Percentiles rank a stretch among this genome's conserved stretches.
Conservation (phyloP, 73 alveolate genomes). For the Blepharisma stoltei region DNA sequence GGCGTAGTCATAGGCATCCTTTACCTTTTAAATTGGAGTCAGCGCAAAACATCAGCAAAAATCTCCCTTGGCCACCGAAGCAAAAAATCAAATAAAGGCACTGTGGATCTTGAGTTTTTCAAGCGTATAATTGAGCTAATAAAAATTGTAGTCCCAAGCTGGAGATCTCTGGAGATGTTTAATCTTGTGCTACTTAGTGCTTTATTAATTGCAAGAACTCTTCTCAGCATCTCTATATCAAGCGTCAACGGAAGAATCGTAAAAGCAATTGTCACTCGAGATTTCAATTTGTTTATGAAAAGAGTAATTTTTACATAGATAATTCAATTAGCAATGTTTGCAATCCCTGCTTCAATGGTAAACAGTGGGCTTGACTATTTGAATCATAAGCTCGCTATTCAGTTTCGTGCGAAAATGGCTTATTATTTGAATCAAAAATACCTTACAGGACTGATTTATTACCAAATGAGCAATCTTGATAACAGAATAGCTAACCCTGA, state of each 20-base stretch:
- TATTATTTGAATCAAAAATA: slow-evolving; percentile 65
- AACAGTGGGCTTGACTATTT: slow-evolving; percentile 75
- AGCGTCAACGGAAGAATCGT: slow-evolving; percentile 82
- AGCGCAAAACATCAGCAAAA: slow-evolving; percentile 6
- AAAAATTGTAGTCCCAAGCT: slow-evolving; percentile 73
- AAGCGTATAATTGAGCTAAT: not conserved
- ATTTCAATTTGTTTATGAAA: slow-evolving; percentile 42
- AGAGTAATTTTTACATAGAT: slow-evolving; percentile 54
- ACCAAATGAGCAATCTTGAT: slow-evolving; percentile 77
- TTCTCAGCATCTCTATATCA: slow-evolving; percentile 79
- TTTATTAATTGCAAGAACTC: slow-evolving; percentile 74
- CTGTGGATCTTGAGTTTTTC: slow-evolving; percentile 2
- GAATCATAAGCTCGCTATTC: slow-evolving; percentile 70
- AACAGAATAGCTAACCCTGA: slow-evolving; percentile 82
- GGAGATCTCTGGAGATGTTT: slow-evolving; percentile 49
- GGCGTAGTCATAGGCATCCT: slow-evolving; percentile 15
- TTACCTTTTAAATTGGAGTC: not conserved
- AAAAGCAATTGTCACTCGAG: slow-evolving; percentile 68
- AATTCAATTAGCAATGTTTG: slow-evolving; percentile 60
- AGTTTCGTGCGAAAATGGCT: slow-evolving; percentile 76
- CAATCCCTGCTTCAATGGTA: slow-evolving; percentile 85
- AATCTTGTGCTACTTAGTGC: slow-evolving; percentile 59
- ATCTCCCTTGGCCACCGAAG: not conserved
- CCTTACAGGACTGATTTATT: slow-evolving; percentile 75
- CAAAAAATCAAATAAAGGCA: slow-evolving; percentile 4